These are phyloP conservation scores for Candida ascalaphidarum DNA, from an alignment of 805 yeast species.

Conservation along the genomic window DNA sequence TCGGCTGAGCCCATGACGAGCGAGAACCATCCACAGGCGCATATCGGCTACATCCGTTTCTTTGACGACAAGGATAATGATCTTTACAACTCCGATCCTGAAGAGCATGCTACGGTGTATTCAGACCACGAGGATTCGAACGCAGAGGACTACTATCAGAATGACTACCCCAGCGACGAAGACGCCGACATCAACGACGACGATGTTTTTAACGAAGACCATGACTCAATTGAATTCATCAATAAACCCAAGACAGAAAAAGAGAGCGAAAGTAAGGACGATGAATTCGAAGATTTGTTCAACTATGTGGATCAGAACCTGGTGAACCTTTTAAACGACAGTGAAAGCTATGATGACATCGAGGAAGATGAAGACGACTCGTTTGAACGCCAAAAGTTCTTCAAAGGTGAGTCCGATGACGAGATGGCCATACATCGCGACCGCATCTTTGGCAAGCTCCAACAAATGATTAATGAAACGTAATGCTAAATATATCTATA, in stretches of 20 bases:
- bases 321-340: conserved; percentile 11
- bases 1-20: conserved; percentile 26
- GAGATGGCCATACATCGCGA: conserved; percentile 59
- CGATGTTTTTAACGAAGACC: conserved; percentile 9
- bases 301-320: conserved; percentile 5
- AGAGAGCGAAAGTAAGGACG: conserved; percentile 10
- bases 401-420: conserved; percentile 48
- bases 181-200: too few species aligned
- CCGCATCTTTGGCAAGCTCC: conserved; percentile 47
- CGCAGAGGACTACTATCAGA: conserved; percentile 85
- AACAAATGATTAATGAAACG: conserved; percentile 43
- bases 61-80: conserved; percentile 48
- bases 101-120: conserved; percentile 17
- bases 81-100: conserved; percentile 28
- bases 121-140: conserved; percentile 81
- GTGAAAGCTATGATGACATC: conserved; percentile 10
- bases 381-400: conserved; percentile 43
- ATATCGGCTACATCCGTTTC: conserved; percentile 45
- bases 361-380: conserved; percentile 15
- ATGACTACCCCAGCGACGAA: conserved; percentile 94
- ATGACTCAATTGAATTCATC: conserved; percentile 1
- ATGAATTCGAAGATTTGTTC: too few species aligned
- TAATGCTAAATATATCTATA: conserved; percentile 1
- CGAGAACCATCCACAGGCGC: conserved; percentile 41
- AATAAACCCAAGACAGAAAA: conserved; percentile 10